phyloP scores from a whole-genome alignment of 2,329 filamentous ascomycete genomes.

The Lasiodiplodia citricola region DNA sequence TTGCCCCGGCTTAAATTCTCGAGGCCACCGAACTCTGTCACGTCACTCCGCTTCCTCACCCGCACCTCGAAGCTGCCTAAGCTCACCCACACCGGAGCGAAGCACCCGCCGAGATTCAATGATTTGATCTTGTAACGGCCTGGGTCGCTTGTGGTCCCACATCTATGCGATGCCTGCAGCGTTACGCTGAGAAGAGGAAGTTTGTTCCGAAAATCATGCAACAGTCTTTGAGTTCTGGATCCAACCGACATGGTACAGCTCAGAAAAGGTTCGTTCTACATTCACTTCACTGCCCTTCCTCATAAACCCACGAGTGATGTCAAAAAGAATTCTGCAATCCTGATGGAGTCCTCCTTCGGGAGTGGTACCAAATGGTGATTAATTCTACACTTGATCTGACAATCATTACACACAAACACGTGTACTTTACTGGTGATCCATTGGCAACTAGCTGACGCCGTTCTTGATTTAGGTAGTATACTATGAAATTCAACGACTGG shows the following conservation, averaged over 20 bases:
- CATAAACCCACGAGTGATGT: slow-evolving; percentile 45
- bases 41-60: background rate
- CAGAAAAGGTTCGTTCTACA: background rate
- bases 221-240: background rate
- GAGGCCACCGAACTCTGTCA: background rate
- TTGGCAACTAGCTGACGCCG: slow-evolving; percentile 16
- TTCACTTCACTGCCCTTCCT: background rate
- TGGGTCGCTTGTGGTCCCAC: background rate
- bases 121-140: background rate
- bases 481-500: background rate
- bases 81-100: background rate
- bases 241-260: background rate
- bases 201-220: background rate
- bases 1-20: slow-evolving; percentile 12
- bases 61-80: background rate
- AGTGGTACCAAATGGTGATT: slow-evolving; percentile 49
- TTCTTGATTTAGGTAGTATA: background rate
- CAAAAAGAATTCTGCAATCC: slow-evolving; percentile 57
- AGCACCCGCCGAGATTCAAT: background rate
- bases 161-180: background rate
- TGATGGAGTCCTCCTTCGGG: slow-evolving; percentile 40
- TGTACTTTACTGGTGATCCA: background rate
- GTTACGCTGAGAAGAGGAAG: background rate
- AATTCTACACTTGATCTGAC: slow-evolving; percentile 58
- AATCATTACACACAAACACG: background rate